Evolutionary conservation across 257 asterid genomes (phyloP).

Genomic region (Fraxinus quadrangulata): DNA sequence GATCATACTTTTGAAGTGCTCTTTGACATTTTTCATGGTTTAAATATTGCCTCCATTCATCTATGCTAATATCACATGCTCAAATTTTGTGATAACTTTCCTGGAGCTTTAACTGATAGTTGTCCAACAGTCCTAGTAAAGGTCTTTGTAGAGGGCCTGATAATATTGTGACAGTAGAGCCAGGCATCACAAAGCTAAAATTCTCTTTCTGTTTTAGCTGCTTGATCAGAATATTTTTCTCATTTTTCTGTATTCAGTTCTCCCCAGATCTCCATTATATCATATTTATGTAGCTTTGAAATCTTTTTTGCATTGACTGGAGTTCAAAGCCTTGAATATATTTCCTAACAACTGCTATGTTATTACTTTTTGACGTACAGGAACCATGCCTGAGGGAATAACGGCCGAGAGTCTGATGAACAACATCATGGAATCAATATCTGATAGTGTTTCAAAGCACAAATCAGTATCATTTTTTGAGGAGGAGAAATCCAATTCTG

Average conservation of each 20-base stretch:
- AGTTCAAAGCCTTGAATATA: neutral
- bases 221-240: neutral
- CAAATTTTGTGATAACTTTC: neutral
- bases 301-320: neutral
- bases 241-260: neutral
- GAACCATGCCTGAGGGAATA: constrained; percentile 73
- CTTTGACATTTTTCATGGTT: neutral
- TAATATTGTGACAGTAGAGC: neutral
- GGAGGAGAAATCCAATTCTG: constrained; percentile 44
- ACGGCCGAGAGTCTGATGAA: constrained; percentile 63
- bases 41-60: neutral
- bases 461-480: constrained; percentile 54
- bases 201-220: neutral
- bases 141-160: neutral
- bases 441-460: constrained; percentile 60
- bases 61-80: neutral
- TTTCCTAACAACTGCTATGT: neutral
- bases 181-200: neutral
- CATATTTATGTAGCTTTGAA: neutral
- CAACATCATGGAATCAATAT: constrained; percentile 63
- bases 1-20: neutral
- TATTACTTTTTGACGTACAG: neutral
- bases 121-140: neutral
- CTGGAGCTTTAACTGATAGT: neutral
- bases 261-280: neutral